Evolutionary conservation across 2,329 filamentous ascomycete genomes (phyloP).

Genomic region (Verticillium nonalfalfae): DNA sequence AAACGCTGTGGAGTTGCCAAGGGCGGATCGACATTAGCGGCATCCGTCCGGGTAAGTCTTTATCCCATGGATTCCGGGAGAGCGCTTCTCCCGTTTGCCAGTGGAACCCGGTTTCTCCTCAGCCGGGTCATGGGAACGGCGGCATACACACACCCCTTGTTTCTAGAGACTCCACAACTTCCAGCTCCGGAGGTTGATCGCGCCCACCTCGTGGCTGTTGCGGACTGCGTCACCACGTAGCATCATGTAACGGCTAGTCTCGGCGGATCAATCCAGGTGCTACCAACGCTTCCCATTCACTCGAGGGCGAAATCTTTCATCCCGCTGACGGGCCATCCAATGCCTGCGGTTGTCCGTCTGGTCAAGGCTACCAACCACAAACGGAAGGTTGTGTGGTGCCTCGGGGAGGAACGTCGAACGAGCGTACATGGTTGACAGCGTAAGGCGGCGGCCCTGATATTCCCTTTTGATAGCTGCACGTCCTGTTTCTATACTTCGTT

Average conservation of each 20-base stretch:
- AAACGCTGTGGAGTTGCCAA: neutral
- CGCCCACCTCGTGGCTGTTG: neutral
- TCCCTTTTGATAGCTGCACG: neutral
- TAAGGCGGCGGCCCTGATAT: neutral
- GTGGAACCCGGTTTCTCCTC: no score
- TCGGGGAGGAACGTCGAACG: neutral
- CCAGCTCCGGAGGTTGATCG: neutral
- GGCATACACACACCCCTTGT: neutral
- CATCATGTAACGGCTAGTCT: neutral
- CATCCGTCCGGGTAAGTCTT: neutral
- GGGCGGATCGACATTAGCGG: neutral
- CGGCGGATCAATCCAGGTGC: neutral
- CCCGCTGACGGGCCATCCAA: neutral
- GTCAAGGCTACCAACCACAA: neutral
- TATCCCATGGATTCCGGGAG: neutral
- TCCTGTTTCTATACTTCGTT: neutral
- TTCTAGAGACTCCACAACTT: neutral
- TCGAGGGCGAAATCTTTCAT: neutral
- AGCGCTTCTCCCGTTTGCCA: neutral
- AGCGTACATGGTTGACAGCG: neutral
- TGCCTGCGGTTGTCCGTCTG: neutral
- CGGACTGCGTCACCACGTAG: neutral
- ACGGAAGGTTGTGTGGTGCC: neutral
- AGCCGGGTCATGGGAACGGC: no score
- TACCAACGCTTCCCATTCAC: neutral